Percentiles rank a stretch among this genome's conserved stretches.
phyloP scores from a whole-genome alignment of 2,329 filamentous ascomycete genomes.

The Trichothecium roseum region DNA sequence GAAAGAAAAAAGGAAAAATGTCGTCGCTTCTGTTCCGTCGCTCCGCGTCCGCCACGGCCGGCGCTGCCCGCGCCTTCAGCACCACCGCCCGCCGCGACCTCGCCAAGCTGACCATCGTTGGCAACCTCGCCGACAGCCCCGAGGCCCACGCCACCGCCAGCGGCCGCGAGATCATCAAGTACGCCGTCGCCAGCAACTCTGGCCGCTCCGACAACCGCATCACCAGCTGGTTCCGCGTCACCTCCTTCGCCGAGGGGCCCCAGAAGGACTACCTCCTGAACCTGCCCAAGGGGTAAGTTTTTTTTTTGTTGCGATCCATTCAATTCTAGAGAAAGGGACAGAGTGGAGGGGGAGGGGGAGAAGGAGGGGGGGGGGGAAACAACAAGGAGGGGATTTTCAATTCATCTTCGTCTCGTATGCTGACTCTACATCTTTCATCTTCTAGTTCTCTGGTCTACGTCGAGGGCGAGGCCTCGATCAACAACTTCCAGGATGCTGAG shows the following conservation, averaged over 20 bases:
- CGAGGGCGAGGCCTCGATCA: conserved; percentile 70
- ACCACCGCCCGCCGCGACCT: conserved; percentile 53
- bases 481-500: conserved; percentile 56
- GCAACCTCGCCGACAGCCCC: conserved; percentile 70
- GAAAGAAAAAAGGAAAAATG: conserved; percentile 17
- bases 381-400: too few relatives aligned
- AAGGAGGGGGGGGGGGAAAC: too few relatives aligned
- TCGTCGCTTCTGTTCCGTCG: conserved; percentile 43
- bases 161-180: conserved; percentile 67
- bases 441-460: conserved; percentile 66
- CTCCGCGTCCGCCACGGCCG: conserved; percentile 35
- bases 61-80: conserved; percentile 62
- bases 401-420: not conserved
- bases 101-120: conserved; percentile 78
- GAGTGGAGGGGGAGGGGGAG: too few relatives aligned
- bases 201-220: conserved; percentile 60
- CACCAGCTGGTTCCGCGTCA: conserved; percentile 78
- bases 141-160: conserved; percentile 61
- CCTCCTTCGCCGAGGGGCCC: conserved; percentile 61
- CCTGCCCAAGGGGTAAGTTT: conserved; percentile 75
- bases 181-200: conserved; percentile 59
- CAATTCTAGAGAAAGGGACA: too few relatives aligned
- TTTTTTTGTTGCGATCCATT: not conserved
- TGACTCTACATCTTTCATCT: not conserved
- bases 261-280: conserved; percentile 61